These are phyloP conservation scores for Alloteropsis semialata DNA, from an alignment of 176 grass and related monocot species.

Conservation along the genomic window DNA sequence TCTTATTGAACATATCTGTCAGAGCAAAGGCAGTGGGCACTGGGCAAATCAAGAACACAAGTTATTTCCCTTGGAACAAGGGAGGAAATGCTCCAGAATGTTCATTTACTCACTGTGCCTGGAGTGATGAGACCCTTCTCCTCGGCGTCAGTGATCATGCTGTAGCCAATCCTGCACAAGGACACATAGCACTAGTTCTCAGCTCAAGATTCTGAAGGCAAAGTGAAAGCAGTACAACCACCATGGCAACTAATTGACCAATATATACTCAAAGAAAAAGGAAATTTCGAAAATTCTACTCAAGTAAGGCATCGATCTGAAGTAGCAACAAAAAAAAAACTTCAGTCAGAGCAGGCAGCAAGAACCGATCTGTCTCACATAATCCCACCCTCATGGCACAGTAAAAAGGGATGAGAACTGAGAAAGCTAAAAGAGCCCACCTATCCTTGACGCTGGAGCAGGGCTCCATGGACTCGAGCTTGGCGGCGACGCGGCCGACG, in stretches of 20 bases:
- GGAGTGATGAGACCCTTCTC: slow-evolving; percentile 57
- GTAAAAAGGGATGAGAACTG: neutral
- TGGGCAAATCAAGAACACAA: neutral
- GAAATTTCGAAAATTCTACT: neutral
- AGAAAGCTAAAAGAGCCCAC: neutral
- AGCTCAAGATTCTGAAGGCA: neutral
- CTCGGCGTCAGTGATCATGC: slow-evolving; percentile 93
- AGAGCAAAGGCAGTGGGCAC: neutral
- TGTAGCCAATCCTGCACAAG: slow-evolving; percentile 80
- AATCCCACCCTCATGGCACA: neutral
- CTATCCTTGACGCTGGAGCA: slow-evolving; percentile 99
- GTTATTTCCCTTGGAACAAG: neutral
- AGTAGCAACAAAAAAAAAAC: neutral
- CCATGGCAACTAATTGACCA: neutral
- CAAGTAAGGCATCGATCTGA: neutral
- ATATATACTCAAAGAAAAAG: neutral
- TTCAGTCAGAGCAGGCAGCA: neutral
- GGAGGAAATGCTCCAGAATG: neutral
- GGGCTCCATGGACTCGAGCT: slow-evolving; percentile 94
- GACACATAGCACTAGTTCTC: neutral
- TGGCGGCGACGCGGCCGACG: slow-evolving; percentile 70
- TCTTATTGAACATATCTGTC: neutral
- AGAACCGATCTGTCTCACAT: neutral
- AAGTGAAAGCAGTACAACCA: neutral
- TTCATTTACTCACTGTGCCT: slow-evolving; percentile 44